phyloP scores from a whole-genome alignment of 768 basidiomycete genomes.

The Terana coerulea region DNA sequence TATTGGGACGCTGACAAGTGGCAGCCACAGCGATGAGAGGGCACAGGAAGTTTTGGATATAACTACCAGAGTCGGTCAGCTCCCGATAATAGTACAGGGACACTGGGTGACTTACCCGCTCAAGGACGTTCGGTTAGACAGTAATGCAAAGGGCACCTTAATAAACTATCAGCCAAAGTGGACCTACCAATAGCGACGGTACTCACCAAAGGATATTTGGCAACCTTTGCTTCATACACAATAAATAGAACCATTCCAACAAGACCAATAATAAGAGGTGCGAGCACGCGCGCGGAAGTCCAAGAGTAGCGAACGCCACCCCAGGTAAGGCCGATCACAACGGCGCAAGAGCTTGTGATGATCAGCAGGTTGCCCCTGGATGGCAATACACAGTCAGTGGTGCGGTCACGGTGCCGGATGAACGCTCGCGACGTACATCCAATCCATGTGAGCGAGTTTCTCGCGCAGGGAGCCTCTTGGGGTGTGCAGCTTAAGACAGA shows the following conservation, averaged over 20 bases:
- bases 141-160: slow-evolving; percentile 20
- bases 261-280: slow-evolving; percentile 32
- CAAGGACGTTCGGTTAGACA: slow-evolving; percentile 28
- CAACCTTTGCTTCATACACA: slow-evolving; percentile 33
- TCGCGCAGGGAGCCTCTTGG: slow-evolving; percentile 24
- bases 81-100: not conserved
- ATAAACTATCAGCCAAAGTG: not conserved
- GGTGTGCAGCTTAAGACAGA: slow-evolving; percentile 18
- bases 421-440: slow-evolving; percentile 24
- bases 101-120: slow-evolving; percentile 18
- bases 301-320: slow-evolving; percentile 34
- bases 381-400: slow-evolving; percentile 4
- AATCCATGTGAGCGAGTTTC: slow-evolving; percentile 26
- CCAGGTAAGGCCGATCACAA: slow-evolving; percentile 24
- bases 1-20: slow-evolving; percentile 14
- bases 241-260: slow-evolving; percentile 35
- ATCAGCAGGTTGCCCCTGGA: slow-evolving; percentile 24
- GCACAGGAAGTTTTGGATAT: slow-evolving; percentile 22
- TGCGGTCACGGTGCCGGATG: not conserved
- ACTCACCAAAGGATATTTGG: slow-evolving; percentile 28
- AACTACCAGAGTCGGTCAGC: slow-evolving; percentile 13
- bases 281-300: slow-evolving; percentile 27
- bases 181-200: slow-evolving; percentile 2
- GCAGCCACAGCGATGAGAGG: not conserved
- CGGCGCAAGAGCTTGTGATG: slow-evolving; percentile 15